Evolutionary conservation across 257 asterid species (phyloP).

Genomic region (Solanum chmielewskii): DNA sequence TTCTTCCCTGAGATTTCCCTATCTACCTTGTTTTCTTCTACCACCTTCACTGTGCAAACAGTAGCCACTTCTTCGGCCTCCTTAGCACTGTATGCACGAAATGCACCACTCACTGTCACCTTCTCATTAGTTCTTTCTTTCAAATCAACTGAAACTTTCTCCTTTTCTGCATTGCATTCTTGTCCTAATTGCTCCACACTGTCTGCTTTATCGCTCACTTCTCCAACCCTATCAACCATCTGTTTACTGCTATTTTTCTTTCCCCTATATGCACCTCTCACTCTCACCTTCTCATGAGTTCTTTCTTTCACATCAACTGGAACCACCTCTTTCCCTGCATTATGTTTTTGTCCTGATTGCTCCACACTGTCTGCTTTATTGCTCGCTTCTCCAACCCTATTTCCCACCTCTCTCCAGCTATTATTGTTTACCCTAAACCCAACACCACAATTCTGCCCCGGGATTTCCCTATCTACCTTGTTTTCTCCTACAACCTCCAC

Average conservation of each 20-base stretch:
- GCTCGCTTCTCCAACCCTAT: not conserved
- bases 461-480: not conserved
- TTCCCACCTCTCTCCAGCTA: not conserved
- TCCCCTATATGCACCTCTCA: not conserved
- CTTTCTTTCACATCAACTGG: not conserved
- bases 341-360: not conserved
- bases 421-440: not conserved
- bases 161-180: not conserved
- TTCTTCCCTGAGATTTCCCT: slow-evolving; percentile 4
- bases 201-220: not conserved
- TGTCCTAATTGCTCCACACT: not conserved
- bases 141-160: not conserved
- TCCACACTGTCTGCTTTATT: not conserved
- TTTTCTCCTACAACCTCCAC: not conserved
- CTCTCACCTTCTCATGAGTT: not conserved
- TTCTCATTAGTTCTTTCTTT: not conserved
- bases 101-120: not conserved
- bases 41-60: not conserved
- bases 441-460: slow-evolving; percentile 7
- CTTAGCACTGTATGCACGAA: not conserved
- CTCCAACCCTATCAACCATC: not conserved
- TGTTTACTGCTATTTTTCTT: not conserved
- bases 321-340: not conserved
- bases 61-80: not conserved
- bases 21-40: not conserved